Evolutionary conservation across 164 flowering plant species (phyloP).

Genomic region (Aristolochia fimbriata): DNA sequence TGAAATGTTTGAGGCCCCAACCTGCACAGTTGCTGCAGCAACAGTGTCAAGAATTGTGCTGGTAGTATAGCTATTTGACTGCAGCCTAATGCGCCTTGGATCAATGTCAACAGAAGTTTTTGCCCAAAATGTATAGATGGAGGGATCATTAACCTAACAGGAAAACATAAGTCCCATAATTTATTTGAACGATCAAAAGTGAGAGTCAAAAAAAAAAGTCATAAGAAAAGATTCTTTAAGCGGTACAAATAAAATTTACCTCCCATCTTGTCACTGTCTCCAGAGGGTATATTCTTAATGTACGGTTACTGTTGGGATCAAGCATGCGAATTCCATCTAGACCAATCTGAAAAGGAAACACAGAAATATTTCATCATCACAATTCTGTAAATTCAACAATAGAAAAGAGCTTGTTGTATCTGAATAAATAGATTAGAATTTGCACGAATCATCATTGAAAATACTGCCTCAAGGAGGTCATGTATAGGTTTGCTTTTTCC

Average conservation of each 20-base stretch:
- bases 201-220: not conserved
- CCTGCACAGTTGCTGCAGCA: conserved; percentile 96
- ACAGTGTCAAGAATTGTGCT: conserved; percentile 79
- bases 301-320: conserved; percentile 69
- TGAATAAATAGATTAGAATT: too few species aligned
- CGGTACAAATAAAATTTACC: conserved; percentile 25
- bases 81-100: conserved; percentile 84
- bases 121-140: conserved; percentile 81
- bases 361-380: too few species aligned
- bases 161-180: not conserved
- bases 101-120: conserved; percentile 91
- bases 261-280: conserved; percentile 89
- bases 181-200: too few species aligned
- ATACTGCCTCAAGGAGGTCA: too few species aligned
- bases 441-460: too few species aligned
- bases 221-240: not conserved
- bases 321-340: conserved; percentile 97
- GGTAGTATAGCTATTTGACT: conserved; percentile 86
- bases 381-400: too few species aligned
- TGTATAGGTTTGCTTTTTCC: too few species aligned
- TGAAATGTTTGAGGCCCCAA: conserved; percentile 8
- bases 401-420: too few species aligned
- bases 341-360: conserved; percentile 50
- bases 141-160: conserved; percentile 54
- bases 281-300: conserved; percentile 84